Conservation (phyloP, 805 yeast species). For the Candida morakotiae region DNA sequence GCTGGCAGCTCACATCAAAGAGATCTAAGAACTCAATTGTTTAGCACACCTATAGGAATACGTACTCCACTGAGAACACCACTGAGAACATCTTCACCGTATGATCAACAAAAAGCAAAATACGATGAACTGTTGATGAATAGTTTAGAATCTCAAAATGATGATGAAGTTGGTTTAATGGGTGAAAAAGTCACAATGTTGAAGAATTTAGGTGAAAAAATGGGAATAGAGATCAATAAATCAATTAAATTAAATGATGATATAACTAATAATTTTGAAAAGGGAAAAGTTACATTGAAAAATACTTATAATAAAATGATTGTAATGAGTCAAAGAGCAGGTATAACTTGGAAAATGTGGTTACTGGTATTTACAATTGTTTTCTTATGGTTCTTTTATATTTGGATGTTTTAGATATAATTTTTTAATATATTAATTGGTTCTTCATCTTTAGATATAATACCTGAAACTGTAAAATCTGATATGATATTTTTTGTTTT, state of each 20-base stretch:
- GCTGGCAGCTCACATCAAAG: constrained; percentile 36
- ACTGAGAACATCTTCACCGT: constrained; percentile 34
- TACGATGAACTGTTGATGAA: constrained; percentile 40
- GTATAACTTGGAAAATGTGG: constrained; percentile 45
- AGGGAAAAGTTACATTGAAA: constrained; percentile 36
- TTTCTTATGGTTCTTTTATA: constrained; percentile 36
- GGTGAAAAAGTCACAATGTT: constrained; percentile 37
- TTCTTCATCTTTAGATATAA: constrained; percentile 5
- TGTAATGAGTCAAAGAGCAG: constrained; percentile 43
- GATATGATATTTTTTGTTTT: constrained; percentile 6
- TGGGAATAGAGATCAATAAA: constrained; percentile 43
- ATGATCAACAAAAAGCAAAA: constrained; percentile 32
- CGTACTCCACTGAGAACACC: constrained; percentile 18
- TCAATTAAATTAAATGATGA: constrained; percentile 38
- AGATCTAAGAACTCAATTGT: constrained; percentile 40
- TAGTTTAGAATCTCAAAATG: constrained; percentile 41
- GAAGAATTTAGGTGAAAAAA: constrained; percentile 36
- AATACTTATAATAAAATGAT: constrained; percentile 42
- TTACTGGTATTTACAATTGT: constrained; percentile 33
- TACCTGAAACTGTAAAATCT: constrained; percentile 9
- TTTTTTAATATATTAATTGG: constrained; percentile 6
- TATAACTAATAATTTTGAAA: constrained; percentile 35
- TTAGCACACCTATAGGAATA: constrained; percentile 20
- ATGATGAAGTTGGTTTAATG: constrained; percentile 40
- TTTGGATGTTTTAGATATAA: constrained; percentile 29